Evolutionary conservation across 2,329 filamentous ascomycete species (phyloP).

Genomic region (Aspergillus glaucus): DNA sequence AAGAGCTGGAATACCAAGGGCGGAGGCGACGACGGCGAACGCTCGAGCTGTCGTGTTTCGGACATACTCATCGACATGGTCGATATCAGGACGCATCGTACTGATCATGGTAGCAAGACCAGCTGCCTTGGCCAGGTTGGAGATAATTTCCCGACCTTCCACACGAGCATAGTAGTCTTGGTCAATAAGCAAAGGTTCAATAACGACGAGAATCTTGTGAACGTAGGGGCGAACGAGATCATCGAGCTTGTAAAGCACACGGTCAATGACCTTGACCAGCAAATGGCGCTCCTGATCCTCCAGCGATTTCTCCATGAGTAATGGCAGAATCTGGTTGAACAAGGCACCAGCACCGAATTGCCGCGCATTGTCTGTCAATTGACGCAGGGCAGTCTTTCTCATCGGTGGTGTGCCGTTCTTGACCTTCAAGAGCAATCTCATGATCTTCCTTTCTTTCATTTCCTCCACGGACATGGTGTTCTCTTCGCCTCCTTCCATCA

Average conservation of each 20-base stretch:
- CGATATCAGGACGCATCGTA: conserved; percentile 97
- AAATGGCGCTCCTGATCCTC: conserved; percentile 98
- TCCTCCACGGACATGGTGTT: conserved; percentile 89
- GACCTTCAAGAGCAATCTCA: conserved; percentile 92
- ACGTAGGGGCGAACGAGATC: conserved; percentile 93
- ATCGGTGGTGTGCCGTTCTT: conserved; percentile 99
- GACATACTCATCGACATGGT: conserved; percentile 97
- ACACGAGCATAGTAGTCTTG: conserved; percentile 99
- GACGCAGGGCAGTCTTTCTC: conserved; percentile 94
- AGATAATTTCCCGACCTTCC: conserved; percentile 97
- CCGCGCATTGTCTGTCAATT: conserved; percentile 94
- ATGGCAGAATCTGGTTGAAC: conserved; percentile 93
- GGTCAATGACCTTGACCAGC: conserved; percentile 97
- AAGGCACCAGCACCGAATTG: conserved; percentile 90
- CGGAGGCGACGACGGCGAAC: conserved; percentile 94
- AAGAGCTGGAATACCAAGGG: conserved; percentile 88
- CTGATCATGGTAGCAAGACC: conserved; percentile 98
- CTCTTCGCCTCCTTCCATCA: conserved; percentile 90
- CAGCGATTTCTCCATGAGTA: conserved; percentile 96
- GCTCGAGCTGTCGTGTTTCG: conserved; percentile 95
- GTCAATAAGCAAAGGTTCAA: conserved; percentile 97
- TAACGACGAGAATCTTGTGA: conserved; percentile 97
- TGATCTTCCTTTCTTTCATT: conserved; percentile 96
- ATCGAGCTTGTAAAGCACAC: conserved; percentile 96
- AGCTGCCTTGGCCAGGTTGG: conserved; percentile 92